These are phyloP conservation scores for Aureobasidium sp. DNA, from an alignment of 2,329 filamentous ascomycete species.

Conservation along the genomic window DNA sequence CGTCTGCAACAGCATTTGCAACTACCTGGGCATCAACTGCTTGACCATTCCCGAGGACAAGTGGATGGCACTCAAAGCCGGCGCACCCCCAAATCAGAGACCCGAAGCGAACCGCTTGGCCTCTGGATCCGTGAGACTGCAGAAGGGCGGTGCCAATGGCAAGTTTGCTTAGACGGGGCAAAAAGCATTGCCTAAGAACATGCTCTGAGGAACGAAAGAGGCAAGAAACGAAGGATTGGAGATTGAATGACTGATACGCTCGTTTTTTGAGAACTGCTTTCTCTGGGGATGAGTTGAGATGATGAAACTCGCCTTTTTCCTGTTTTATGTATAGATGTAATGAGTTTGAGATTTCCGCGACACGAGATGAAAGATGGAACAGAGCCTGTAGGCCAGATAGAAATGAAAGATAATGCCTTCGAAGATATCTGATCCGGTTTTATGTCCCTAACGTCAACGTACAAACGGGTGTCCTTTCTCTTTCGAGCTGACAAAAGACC, in stretches of 20 bases:
- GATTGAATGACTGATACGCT: slow-evolving; percentile 9
- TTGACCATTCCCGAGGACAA: slow-evolving; percentile 60
- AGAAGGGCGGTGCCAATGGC: slow-evolving; percentile 6
- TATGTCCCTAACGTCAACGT: too few species aligned
- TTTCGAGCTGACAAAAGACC: too few species aligned
- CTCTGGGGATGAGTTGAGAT: background rate
- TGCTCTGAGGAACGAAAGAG: background rate
- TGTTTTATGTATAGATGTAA: background rate
- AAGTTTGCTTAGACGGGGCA: background rate
- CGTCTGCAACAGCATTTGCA: slow-evolving; percentile 85
- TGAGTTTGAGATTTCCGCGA: background rate
- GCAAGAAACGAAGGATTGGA: background rate
- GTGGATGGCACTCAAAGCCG: slow-evolving; percentile 14
- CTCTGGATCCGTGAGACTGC: background rate
- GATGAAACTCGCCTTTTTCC: background rate
- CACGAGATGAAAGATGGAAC: background rate
- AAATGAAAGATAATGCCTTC: background rate
- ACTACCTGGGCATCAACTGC: slow-evolving; percentile 88
- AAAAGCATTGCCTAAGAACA: background rate
- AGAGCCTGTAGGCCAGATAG: background rate
- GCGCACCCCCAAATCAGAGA: background rate
- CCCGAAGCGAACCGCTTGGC: background rate
- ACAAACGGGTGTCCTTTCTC: too few species aligned
- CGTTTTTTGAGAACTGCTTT: background rate
- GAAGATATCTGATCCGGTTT: too few species aligned